Base-by-base conservation (phyloP, 2,329 filamentous ascomycete species). In the Epichloe sibirici region DNA sequence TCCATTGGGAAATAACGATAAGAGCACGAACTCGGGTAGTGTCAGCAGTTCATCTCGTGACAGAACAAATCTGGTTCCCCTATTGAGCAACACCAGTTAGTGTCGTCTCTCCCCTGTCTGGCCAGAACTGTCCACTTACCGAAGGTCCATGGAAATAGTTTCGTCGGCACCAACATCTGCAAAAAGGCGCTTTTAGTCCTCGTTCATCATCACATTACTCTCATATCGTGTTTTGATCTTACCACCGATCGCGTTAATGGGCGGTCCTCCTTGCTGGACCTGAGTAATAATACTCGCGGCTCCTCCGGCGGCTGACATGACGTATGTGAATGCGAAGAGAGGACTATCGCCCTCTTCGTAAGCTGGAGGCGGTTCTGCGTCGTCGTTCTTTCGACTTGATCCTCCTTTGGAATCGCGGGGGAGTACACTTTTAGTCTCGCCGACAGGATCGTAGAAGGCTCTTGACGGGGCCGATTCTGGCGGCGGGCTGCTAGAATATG, bases 221-320 rank as follows among this genome's bases (percentile, higher is more conserved):
- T 13, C 17, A 15, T 12, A n/a, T 34, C 9, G 4, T 31, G 5
- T 31, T 46, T 8, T 15, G 39, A 15, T 56, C 77, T 65, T 73
- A 90, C 88, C 88, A 81, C 88, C 89, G 56, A 97, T 77, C 52
- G 88, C 86, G 70, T 93, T 95, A 61, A 96, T 82, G 39, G 90
- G 87, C 62, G 90, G 87, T 49, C 86, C 90, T 59, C 86, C 86
- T 72, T 98, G 93, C 68, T 95, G 90, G 62, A 98, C 93, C 75
- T 98, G 93, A 71, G 93, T 98, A 74, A 98, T 95, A 67, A 98
- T 95, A 81, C 93, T 97, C 75, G 90, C 86, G 62, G 90, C 88
- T 74, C 90, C 91, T 77, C 91, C 91, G 72, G 91, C 90, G 69
- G 90, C 88, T 72, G 93, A 90, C 93, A 98, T 98, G 68, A 95